Conservation (phyloP, 1,284 basidiomycete species). For the Tilletia horrida region DNA sequence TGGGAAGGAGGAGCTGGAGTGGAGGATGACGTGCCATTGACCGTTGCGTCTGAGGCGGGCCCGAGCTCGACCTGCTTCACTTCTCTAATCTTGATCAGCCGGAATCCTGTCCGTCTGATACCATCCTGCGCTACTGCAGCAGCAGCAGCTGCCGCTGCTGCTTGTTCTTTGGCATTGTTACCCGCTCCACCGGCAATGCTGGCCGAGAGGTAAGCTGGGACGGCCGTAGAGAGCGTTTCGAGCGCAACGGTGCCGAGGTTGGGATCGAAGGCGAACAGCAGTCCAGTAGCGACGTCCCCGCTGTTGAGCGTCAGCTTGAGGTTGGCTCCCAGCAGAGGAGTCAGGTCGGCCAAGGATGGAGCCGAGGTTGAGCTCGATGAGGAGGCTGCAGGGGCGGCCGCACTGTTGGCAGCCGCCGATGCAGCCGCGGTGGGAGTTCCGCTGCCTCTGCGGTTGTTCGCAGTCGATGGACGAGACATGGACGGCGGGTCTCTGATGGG, state of each 20-base stretch:
- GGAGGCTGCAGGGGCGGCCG: neutral
- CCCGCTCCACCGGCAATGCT: conserved; percentile 7
- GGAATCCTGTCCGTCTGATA: conserved; percentile 34
- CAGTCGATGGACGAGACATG: too few species aligned
- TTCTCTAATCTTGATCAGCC: conserved; percentile 40
- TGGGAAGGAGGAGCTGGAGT: too few species aligned
- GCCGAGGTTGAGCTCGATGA: conserved; percentile 20
- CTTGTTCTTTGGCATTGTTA: neutral
- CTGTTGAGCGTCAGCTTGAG: conserved; percentile 4
- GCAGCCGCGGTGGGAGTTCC: neutral
- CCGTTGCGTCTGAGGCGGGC: neutral
- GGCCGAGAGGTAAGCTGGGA: conserved; percentile 25
- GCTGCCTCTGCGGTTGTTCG: neutral
- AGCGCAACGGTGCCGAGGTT: conserved; percentile 40
- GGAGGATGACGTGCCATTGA: neutral
- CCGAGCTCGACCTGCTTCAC: conserved; percentile 41
- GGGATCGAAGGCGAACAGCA: conserved; percentile 50
- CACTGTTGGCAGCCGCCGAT: neutral
- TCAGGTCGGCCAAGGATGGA: conserved; percentile 26
- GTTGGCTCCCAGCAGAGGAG: conserved; percentile 30
- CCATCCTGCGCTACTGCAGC: conserved; percentile 24
- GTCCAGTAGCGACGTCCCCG: conserved; percentile 26
- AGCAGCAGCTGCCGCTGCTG: conserved; percentile 35
- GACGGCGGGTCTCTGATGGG: too few species aligned
- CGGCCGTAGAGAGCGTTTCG: conserved; percentile 32